These are phyloP conservation scores for Amniculicola lignicola DNA, from an alignment of 495 filamentous ascomycete genomes.

Conservation along the genomic window DNA sequence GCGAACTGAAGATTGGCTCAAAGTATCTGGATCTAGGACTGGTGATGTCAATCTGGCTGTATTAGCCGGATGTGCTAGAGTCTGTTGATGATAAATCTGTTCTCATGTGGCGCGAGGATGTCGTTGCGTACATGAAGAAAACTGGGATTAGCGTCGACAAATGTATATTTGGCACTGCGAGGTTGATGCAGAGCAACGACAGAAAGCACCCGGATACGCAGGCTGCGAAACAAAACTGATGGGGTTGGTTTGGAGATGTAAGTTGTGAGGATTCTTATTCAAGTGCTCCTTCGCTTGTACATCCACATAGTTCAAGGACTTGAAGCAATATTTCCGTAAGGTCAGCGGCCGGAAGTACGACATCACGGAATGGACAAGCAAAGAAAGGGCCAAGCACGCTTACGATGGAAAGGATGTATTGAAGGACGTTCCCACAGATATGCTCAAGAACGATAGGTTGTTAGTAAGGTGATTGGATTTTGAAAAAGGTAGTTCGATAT, in stretches of 20 bases:
- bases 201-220: too few species aligned
- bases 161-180: too few species aligned
- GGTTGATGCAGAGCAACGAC: neutral
- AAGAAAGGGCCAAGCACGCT: neutral
- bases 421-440: neutral
- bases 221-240: too few species aligned
- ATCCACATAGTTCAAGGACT: neutral
- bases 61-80: too few species aligned
- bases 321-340: neutral
- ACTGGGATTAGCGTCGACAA: too few species aligned
- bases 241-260: too few species aligned
- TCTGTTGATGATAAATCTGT: too few species aligned
- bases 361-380: conserved; percentile 1
- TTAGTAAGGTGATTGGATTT: neutral
- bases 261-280: too few species aligned
- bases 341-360: neutral
- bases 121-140: too few species aligned
- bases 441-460: neutral
- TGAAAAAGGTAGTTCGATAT: too few species aligned
- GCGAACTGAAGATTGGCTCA: neutral
- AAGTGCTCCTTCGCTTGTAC: too few species aligned
- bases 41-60: neutral
- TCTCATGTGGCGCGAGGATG: too few species aligned
- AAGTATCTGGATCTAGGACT: neutral
- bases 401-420: conserved; percentile 1